Conservation (phyloP, 139 green algal species). For the Coelastrella sp. region DNA sequence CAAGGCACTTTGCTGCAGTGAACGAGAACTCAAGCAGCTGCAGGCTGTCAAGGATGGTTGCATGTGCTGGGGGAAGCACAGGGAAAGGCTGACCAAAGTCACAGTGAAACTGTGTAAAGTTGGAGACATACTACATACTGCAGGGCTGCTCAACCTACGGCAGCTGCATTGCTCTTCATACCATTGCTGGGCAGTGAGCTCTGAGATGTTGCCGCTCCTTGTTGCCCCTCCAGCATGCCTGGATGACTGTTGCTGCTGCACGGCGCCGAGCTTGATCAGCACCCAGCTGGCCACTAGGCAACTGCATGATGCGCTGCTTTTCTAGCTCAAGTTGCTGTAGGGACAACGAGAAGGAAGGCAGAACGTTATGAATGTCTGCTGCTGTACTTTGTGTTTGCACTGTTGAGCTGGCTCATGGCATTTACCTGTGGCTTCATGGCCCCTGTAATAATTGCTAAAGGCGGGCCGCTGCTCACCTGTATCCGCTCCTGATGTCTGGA, state of each 20-base stretch:
- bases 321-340: conserved; percentile 55
- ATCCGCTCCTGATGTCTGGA: conserved; percentile 51
- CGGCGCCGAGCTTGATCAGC: conserved; percentile 39
- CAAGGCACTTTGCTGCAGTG: no score
- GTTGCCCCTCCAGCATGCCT: conserved; percentile 58
- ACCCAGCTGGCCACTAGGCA: conserved; percentile 50
- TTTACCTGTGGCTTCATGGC: not conserved
- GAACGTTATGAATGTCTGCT: not conserved
- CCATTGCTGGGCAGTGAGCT: conserved; percentile 36
- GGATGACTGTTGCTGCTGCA: conserved; percentile 48
- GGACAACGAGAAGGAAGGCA: not conserved
- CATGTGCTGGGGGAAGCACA: no score
- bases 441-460: no score
- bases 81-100: no score
- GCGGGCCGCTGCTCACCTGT: conserved; percentile 13
- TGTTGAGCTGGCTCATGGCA: not conserved
- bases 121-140: not conserved
- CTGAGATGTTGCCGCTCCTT: conserved; percentile 50
- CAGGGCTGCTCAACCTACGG: not conserved
- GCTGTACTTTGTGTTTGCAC: not conserved
- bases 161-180: not conserved
- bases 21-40: no score
- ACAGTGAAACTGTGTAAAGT: no score
- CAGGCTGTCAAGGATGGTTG: no score
- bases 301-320: conserved; percentile 48